Conservation (phyloP, 2,329 filamentous ascomycete genomes). For the Colletotrichum sojae region DNA sequence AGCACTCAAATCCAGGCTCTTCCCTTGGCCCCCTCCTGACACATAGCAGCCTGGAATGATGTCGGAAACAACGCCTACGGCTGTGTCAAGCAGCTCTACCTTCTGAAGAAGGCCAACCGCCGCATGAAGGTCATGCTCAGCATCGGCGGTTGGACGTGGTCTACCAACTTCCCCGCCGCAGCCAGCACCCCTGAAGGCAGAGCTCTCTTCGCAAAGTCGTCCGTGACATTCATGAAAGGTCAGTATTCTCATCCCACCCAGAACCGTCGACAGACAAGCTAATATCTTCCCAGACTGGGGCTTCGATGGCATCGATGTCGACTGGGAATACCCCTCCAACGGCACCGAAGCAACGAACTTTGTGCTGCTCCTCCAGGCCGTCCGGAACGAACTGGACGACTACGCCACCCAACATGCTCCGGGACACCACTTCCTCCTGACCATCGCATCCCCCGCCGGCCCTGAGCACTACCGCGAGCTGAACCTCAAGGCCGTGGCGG, state of each 20-base stretch:
- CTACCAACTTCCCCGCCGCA: constrained; percentile 78
- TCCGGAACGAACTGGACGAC: constrained; percentile 63
- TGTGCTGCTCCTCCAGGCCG: constrained; percentile 58
- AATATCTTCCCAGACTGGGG: constrained; percentile 70
- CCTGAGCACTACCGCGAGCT: constrained; percentile 63
- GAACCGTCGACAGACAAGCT: background rate
- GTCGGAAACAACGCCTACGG: constrained; percentile 77
- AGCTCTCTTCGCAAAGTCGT: constrained; percentile 76
- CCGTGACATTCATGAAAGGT: constrained; percentile 75
- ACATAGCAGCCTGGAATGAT: constrained; percentile 26
- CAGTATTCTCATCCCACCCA: background rate
- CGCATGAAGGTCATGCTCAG: constrained; percentile 83
- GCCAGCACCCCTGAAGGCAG: constrained; percentile 75
- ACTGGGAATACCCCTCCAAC: constrained; percentile 56
- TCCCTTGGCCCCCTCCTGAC: background rate
- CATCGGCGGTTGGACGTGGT: constrained; percentile 91
- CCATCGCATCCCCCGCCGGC: constrained; percentile 66
- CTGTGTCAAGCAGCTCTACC: constrained; percentile 83
- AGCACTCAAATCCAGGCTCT: constrained; percentile 41
- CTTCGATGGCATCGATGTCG: constrained; percentile 64
- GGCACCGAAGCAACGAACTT: constrained; percentile 58
- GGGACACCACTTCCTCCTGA: constrained; percentile 67
- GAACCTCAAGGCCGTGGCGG: constrained; percentile 54
- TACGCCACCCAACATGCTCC: constrained; percentile 61
- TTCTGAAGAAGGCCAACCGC: constrained; percentile 83